Conservation (phyloP, 164 flowering plant species). For the Magnolia changhungtana region DNA sequence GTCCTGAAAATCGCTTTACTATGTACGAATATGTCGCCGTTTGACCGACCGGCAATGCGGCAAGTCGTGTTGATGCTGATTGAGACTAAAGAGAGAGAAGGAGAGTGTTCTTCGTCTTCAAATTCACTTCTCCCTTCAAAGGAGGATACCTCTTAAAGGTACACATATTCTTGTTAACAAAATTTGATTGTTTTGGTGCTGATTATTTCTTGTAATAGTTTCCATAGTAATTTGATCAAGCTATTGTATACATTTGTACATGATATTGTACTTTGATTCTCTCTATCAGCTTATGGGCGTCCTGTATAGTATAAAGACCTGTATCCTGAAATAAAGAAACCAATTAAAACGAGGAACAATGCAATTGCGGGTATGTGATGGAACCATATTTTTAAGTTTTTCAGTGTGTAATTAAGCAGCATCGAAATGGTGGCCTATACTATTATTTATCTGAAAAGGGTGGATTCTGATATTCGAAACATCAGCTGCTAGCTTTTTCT, state of each 20-base stretch:
- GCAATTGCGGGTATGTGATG: too few species aligned
- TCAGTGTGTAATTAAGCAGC: too few species aligned
- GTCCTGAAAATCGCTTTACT: constrained; percentile 75
- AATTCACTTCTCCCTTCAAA: background rate
- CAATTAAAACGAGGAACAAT: too few species aligned
- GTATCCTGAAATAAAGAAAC: too few species aligned
- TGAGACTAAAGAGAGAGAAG: constrained; percentile 51
- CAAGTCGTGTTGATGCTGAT: constrained; percentile 78
- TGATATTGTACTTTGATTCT: background rate
- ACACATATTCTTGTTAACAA: constrained; percentile 5
- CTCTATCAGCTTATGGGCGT: too few species aligned
- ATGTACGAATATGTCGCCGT: constrained; percentile 71
- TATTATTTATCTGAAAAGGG: too few species aligned
- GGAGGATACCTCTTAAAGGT: background rate
- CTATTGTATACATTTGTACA: constrained; percentile 14
- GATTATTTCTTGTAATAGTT: constrained; percentile 24
- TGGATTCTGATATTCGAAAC: too few species aligned
- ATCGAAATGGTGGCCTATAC: too few species aligned
- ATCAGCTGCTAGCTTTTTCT: too few species aligned
- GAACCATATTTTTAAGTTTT: too few species aligned
- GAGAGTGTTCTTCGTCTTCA: constrained; percentile 12
- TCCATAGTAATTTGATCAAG: constrained; percentile 11
- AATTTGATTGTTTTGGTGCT: constrained; percentile 13
- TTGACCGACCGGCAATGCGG: constrained; percentile 85
- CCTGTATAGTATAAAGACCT: too few species aligned